Evolutionary conservation across 768 basidiomycete genomes (phyloP), one percentile per base, ranked within the genome.

Genomic region (Chalciporus piperatus): DNA sequence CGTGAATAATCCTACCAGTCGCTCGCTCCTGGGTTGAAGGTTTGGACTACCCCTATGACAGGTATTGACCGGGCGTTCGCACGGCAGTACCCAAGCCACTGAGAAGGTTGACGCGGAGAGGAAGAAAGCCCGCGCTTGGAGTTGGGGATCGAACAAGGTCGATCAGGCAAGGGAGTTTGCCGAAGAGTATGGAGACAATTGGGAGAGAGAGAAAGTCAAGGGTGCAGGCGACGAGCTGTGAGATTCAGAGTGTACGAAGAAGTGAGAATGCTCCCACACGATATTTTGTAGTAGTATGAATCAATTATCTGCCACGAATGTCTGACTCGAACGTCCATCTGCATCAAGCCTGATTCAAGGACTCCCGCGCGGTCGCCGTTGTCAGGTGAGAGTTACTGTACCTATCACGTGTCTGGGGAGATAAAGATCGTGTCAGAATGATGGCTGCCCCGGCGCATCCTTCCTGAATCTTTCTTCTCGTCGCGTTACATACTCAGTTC

Each of bases 61-160:
- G 52, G 64, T 72, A 27, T 57, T 89, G 55, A 75, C 68, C 27
- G 80, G 80, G 11, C 47, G 59, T 17, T 47, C 62, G 6, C 55
- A 57, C 19, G 52, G 57, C 27, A 70, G 64, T 28, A 55, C 64
- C 12, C 40, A 52, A 19, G 60, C 48, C n/a, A 48, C 70, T 47
- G 68, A 70, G 25, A 69, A 68, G 50, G 65, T 50, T 20, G 62
- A 55, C 30, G 52, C 38, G 58, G 47, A 28, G 48, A 59, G 13
- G 63, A 72, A 49, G 37, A 57, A 32, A 41, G 48, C 39, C 6
- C 43, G 27, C 4, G 41, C 41, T 1, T 61, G 54, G 52, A 30
- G 44, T 48, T 56, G 65, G 66, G 46, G 57, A 2, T 53, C 49
- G 11, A 53, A 59, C 17, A 69, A 68, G 41, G 67, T 48, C n/a